phyloP scores from a whole-genome alignment of 306 rosid species.

The Leucaena leucocephala region DNA sequence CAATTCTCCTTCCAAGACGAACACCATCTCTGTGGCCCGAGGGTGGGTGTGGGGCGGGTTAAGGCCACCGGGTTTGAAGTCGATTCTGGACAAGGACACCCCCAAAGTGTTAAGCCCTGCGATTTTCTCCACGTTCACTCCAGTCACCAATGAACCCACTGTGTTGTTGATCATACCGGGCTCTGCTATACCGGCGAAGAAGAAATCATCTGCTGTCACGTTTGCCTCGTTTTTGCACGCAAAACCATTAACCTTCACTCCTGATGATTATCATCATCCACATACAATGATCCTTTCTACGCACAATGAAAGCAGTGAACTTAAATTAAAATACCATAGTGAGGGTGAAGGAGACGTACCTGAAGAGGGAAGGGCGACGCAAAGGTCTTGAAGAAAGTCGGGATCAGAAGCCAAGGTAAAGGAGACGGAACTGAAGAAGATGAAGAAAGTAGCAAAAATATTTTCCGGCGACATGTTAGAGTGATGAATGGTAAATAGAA shows the following conservation, averaged over 20 bases:
- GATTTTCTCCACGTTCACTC: slow-evolving; percentile 54
- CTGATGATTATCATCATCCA: slow-evolving; percentile 25
- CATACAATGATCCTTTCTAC: neutral
- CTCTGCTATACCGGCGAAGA: slow-evolving; percentile 48
- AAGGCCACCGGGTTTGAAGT: slow-evolving; percentile 52
- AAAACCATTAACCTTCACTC: slow-evolving; percentile 60
- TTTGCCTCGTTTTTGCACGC: slow-evolving; percentile 55
- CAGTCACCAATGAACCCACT: slow-evolving; percentile 49
- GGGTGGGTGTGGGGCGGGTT: slow-evolving; percentile 72
- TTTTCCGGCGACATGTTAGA: slow-evolving; percentile 39
- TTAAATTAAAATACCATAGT: neutral
- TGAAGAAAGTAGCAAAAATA: slow-evolving; percentile 26
- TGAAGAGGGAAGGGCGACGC: slow-evolving; percentile 61
- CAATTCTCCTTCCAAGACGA: slow-evolving; percentile 54
- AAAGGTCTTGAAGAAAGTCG: slow-evolving; percentile 58
- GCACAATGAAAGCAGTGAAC: too few species aligned
- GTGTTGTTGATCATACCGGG: slow-evolving; percentile 52
- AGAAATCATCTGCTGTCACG: slow-evolving; percentile 55
- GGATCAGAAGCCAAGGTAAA: slow-evolving; percentile 50
- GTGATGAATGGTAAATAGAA: too few species aligned
- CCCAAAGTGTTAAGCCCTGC: slow-evolving; percentile 65
- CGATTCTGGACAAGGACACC: slow-evolving; percentile 52
- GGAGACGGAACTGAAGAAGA: slow-evolving; percentile 38
- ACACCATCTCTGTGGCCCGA: slow-evolving; percentile 56
- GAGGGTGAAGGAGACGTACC: slow-evolving; percentile 27